Evolutionary conservation across 1,284 basidiomycete species (phyloP), one percentile per base, ranked within the genome.

Genomic region (Stygiomarasmius scandens): DNA sequence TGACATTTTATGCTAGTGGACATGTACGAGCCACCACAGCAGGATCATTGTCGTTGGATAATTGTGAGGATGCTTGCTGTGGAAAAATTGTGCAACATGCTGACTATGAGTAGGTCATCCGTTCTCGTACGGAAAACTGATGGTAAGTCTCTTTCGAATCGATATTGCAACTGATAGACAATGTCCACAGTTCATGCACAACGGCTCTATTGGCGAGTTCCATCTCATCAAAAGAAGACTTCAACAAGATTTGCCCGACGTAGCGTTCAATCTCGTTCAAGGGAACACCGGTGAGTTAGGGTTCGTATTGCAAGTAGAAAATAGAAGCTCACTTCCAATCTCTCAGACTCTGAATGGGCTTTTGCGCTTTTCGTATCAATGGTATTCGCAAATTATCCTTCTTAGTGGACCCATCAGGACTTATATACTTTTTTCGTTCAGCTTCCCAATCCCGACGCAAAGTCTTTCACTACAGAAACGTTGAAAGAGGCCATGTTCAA

Each of bases 11-110:
- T 55, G 41, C 29, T 61, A 94, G 93, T 73, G 94, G 86, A 1
- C 94, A 96, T 76, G 94, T 96, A 58, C 84, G 94, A 60, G 94
- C 94, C 2, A 93, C 92, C 1, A 96, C 94, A 2, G 88, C 90
- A 2, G 90, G 89, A 20, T 86, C 90, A 24, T 77, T 97, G 24
- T 96, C 93, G 47, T 78, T 96, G 66, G 95, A 97, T 71, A 98
- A 98, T 67, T 97, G 95, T 41, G 16, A 41, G 38, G 29, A 6
- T n/a, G n/a, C 32, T 8, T 14, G 8, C 32, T 34, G 32, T 34
- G 8, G 32, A 14, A 34, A 34, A 34, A 8, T 34, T 8, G 8
- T 34, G 32, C 14, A 8, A 8, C 14, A 8, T 12, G 11, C 38
- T 41, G n/a, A 41, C n/a, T 19, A 4, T 19, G n/a, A 16, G 5